Percentiles rank a stretch among this genome's conserved stretches.
Conservation (phyloP, 2,329 filamentous ascomycete species). For the Pyrenophora graminea region DNA sequence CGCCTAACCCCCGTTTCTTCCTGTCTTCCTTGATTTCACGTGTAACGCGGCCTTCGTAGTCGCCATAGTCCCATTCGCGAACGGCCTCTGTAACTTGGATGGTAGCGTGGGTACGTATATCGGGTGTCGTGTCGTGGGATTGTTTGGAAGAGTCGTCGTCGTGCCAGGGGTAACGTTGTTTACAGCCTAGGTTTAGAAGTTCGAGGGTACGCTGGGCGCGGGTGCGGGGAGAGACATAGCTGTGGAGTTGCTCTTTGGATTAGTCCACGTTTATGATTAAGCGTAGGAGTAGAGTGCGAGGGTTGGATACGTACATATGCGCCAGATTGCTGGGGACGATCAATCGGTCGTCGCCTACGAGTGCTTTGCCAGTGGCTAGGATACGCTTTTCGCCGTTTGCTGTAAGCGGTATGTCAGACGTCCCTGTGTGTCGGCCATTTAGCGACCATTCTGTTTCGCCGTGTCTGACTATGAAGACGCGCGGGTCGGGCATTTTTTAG, state of each 20-base stretch:
- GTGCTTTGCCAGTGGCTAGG: slow-evolving; percentile 73
- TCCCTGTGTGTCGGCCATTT: slow-evolving; percentile 75
- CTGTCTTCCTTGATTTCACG: slow-evolving; percentile 56
- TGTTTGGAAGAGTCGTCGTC: background rate
- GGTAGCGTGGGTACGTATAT: slow-evolving; percentile 47
- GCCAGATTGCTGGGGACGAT: slow-evolving; percentile 81
- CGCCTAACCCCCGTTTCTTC: slow-evolving; percentile 55
- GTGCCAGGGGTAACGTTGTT: slow-evolving; percentile 73
- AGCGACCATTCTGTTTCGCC: slow-evolving; percentile 97
- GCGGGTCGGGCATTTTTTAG: slow-evolving; percentile 49
- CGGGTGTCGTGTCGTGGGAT: slow-evolving; percentile 3
- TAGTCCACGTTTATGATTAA: background rate
- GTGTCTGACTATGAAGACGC: slow-evolving; percentile 68
- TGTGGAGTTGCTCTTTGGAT: slow-evolving; percentile 26
- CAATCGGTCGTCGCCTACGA: slow-evolving; percentile 81
- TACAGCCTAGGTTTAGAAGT: slow-evolving; percentile 74
- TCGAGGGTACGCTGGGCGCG: slow-evolving; percentile 90
- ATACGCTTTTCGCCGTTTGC: slow-evolving; percentile 66
- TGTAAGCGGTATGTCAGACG: slow-evolving; percentile 85
- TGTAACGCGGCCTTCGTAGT: slow-evolving; percentile 63
- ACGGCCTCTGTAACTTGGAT: slow-evolving; percentile 58
- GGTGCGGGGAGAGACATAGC: slow-evolving; percentile 82
- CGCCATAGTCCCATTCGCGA: slow-evolving; percentile 66
- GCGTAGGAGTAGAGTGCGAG: too few species aligned
- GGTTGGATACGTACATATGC: slow-evolving; percentile 67